phyloP scores from a whole-genome alignment of 2,329 filamentous ascomycete genomes.

The Fusarium staphyleae region DNA sequence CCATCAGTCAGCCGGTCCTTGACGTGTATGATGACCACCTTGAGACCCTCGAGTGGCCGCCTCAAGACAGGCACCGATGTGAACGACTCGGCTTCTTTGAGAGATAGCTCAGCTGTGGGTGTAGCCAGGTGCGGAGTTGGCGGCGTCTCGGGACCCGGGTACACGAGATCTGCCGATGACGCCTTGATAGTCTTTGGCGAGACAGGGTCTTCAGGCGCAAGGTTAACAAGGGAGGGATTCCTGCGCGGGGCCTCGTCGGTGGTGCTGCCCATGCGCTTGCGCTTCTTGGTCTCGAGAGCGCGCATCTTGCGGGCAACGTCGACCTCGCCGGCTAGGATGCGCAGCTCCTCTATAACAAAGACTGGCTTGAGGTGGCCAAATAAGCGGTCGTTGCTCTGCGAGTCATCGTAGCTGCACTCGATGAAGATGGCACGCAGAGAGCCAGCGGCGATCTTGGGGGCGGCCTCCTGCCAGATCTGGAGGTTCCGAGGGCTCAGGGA shows the following conservation, averaged over 20 bases:
- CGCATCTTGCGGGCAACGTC: conserved; percentile 54
- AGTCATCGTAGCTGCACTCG: conserved; percentile 92
- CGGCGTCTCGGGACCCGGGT: conserved; percentile 47
- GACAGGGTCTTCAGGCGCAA: conserved; percentile 53
- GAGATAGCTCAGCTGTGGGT: conserved; percentile 55
- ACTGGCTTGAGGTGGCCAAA: conserved; percentile 90
- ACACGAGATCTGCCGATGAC: conserved; percentile 21
- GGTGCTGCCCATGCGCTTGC: conserved; percentile 62
- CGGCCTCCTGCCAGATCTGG: conserved; percentile 87
- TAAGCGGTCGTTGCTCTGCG: conserved; percentile 75
- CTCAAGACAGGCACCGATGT: conserved; percentile 32
- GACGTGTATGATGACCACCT: conserved; percentile 89
- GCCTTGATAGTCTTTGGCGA: conserved; percentile 58
- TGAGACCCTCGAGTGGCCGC: conserved; percentile 72
- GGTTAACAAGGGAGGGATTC: conserved; percentile 31
- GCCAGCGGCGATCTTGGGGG: conserved; percentile 79
- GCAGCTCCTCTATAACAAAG: conserved; percentile 82
- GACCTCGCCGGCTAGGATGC: conserved; percentile 74
- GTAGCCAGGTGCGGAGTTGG: conserved; percentile 56
- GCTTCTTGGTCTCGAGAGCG: conserved; percentile 61
- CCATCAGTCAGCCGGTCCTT: conserved; percentile 86
- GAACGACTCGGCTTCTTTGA: conserved; percentile 49
- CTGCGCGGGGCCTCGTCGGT: conserved; percentile 36
- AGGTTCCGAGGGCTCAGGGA: conserved; percentile 82
- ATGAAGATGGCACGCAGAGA: conserved; percentile 85